A percentile compares a stretch with the other conserved stretches of the same genome.
Conservation (phyloP, 192 early-diverging fungal genomes). For the Backusella liffmaniae region DNA sequence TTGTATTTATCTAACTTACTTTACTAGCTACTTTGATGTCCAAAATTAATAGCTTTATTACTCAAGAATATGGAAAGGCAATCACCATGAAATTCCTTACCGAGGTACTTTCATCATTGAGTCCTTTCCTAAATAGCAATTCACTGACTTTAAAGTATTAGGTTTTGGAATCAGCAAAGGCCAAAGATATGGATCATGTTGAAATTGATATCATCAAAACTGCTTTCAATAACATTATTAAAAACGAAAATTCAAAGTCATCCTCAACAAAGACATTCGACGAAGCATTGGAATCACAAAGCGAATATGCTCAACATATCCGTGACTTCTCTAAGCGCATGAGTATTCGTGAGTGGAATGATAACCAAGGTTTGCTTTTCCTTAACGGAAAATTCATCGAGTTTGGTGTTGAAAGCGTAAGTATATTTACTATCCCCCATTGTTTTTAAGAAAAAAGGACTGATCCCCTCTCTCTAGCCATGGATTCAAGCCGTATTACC, state of each 20-base stretch:
- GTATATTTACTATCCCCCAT: background rate
- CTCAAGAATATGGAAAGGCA: constrained; percentile 30
- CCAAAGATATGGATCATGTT: background rate
- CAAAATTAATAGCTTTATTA: constrained; percentile 34
- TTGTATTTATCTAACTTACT: background rate
- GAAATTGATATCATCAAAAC: background rate
- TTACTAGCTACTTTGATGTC: constrained; percentile 43
- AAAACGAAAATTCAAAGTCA: constrained; percentile 6
- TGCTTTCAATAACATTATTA: background rate
- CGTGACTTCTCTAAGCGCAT: constrained; percentile 22
- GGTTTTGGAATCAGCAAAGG: background rate
- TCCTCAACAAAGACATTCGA: constrained; percentile 12
- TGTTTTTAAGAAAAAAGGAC: background rate
- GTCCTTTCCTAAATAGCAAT: background rate
- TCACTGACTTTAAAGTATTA: background rate
- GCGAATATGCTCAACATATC: constrained; percentile 12
- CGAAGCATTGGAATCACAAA: constrained; percentile 13
- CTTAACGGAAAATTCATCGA: constrained; percentile 78
- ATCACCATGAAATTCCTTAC: constrained; percentile 35
- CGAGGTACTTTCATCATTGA: constrained; percentile 20
- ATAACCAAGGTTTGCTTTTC: constrained; percentile 59
- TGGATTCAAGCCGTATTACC: constrained; percentile 31
- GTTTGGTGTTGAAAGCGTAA: constrained; percentile 47
- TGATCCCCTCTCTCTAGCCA: constrained; percentile 13
- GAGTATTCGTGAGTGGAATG: constrained; percentile 5